Evolutionary conservation across 2,329 filamentous ascomycete species (phyloP), one percentile per base, ranked within the genome.

Genomic region (Pseudogymnoascus sp.): DNA sequence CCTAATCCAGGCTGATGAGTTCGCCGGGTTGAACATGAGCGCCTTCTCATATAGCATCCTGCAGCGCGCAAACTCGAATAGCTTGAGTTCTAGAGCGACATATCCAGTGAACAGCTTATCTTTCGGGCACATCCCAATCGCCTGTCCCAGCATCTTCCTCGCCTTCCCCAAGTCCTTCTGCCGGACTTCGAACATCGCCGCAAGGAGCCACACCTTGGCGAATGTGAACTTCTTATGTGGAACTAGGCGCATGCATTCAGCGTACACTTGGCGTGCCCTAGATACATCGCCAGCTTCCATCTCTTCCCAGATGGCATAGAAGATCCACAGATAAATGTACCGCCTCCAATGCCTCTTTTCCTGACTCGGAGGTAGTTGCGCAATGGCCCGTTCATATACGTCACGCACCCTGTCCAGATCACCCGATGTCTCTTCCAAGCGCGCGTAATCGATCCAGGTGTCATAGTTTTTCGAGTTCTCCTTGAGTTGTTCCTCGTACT

Each of bases 211-310:
- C 60, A 97, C 80, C 75, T 99, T 99, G 73, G 92, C 91, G 74
- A 97, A 99, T 0, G 94, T 97, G 76, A 97, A 99, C 71, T 91
- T 91, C 74, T 95, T 95, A 79, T 99, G 94, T 0, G 94, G 94
- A 69, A 99, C 88, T 53, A 97, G 78, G 65, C 88, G 88, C 56
- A 97, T 77, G 70, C 91, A 96, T 68, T 94, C 90, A 68, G 88
- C 86, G 78, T 97, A 99, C 66, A 99, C 91, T 73, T 97, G 91
- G 16, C 89, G 84, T 18, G 93, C 90, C 50, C 94, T 84, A 25
- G 89, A 84, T 23, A 84, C 72, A 70, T 97, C 91, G 68, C 88
- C 87, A 37, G 87, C 88, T 67, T 93, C 88, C 75, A 90, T 86
- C 75, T 99, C 94, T 74, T 97, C 94, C 85, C 90, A 97, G 16